Evolutionary conservation across 2,329 filamentous ascomycete genomes (phyloP), one percentile per base, ranked within the genome.

Genomic region (Taxawa tesnikishii): DNA sequence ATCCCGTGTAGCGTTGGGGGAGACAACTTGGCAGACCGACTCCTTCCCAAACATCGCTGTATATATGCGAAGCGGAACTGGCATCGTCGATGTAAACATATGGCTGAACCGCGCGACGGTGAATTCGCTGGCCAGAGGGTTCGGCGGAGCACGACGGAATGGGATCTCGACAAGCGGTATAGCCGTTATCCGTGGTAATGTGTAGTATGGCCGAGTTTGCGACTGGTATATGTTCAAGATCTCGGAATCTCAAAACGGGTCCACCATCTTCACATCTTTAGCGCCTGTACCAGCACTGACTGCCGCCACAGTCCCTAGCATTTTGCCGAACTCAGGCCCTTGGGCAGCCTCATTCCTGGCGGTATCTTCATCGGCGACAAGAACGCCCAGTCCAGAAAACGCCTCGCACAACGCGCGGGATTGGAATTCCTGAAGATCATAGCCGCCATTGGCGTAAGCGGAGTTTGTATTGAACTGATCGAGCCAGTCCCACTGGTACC

Each of bases 331-430:
- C 9, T 42, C 42, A 24, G 43, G 40, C 4, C 43, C 54, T 29
- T 46, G 50, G 24, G 47, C 53, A 2, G 54, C 56, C 18, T 50
- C 57, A 29, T 60, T 56, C 15, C 47, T 53, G 29, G 62, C 62
- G 40, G 30, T 51, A 30, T 45, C 49, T 49, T 93, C 87, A 28
- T 94, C 84, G 21, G 73, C 79, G 26, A 98, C 65, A 45, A 93
- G 92, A 26, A 93, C 82, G 1, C 82, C 84, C 38, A 98, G 56
- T 0, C 92, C 90, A 0, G 83, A 75, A 58, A 94, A 96, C 0
- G 88, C 85, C 51, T 94, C 87, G 38, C 83, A 81, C 51, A 98
- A 62, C 15, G 83, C 78, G 15, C 87, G 68, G 6, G 75, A 67
- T 47, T 84, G 83, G 50, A 90, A 96, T 51, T 94, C 85, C 19